Base-by-base conservation (phyloP, 2,329 filamentous ascomycete genomes). In the Colletotrichum somersetense region DNA sequence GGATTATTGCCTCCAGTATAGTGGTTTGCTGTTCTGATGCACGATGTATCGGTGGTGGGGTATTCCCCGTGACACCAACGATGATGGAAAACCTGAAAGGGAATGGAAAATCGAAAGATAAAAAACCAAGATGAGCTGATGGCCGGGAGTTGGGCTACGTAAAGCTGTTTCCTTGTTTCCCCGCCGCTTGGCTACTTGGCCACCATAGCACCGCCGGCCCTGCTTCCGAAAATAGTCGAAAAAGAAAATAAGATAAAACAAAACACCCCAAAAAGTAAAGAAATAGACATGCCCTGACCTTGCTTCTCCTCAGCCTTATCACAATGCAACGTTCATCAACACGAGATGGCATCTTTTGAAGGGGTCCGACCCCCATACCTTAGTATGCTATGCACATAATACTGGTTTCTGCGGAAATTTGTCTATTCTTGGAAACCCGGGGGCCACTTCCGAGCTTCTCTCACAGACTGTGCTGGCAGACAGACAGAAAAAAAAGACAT, bases 341-440 rank as follows among this genome's bases (percentile, higher is more conserved):
- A 68, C 56, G 64, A 66, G 52, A 63, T 63, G 38, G 30, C 57
- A 52, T 55, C 35, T 52, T 52, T 52, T 23, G 50, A 52, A 52
- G 50, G 44, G 44, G 44, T 10, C 20, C 23, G 16, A 48, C 30
- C 48, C 12, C 23, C 2, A 30, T 30, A 30, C 40, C 16, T 6
- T 14, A 6, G 20, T 44, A 44, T 44, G 16, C 42, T 42, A 44
- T 44, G 42, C 42, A 44, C 42, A 2, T 10, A 52, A 26, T 46
- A 46, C 44, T 46, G 44, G 44, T 46, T n/a, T 46, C 18, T n/a
- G 44, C 11, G 44, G 11, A 55, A 40, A 40, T n/a, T 11, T 53
- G 48, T 62, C 64, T 71, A 71, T 71, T 71, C 23, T 71, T 71
- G 56, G 68, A 46, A 67, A 61, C 20, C 62, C 10, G 20, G 35